These are phyloP conservation scores for Pyricularia sp. DNA, from an alignment of 2,329 filamentous ascomycete genomes.

Conservation along the genomic window DNA sequence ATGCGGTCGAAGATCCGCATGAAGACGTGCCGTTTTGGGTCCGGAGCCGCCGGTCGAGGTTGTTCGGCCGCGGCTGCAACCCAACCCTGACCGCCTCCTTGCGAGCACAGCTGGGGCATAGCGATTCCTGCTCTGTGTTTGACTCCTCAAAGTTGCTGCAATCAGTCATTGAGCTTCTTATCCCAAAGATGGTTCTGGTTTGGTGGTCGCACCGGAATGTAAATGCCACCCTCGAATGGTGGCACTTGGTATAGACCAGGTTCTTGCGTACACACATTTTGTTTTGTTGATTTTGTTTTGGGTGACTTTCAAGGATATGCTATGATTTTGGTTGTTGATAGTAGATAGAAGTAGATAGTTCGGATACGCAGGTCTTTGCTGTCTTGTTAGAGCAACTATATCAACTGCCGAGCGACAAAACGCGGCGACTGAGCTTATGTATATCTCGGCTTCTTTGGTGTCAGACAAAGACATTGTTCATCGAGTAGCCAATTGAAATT, in stretches of 20 bases:
- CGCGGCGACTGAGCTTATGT: not conserved
- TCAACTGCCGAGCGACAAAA: not conserved
- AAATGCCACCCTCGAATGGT: not conserved
- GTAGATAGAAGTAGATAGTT: not conserved
- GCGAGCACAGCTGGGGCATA: not conserved
- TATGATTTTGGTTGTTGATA: too few relatives aligned
- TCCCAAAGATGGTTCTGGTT: not conserved
- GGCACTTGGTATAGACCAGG: not conserved
- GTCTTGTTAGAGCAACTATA: not conserved
- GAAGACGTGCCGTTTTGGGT: not conserved
- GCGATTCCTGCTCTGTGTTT: not conserved
- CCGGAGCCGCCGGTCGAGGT: not conserved
- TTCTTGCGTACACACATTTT: not conserved
- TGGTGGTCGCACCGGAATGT: not conserved
- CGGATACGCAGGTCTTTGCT: not conserved
- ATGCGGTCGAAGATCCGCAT: not conserved
- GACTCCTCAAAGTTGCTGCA: not conserved
- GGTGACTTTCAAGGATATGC: not conserved
- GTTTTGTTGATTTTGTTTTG: not conserved
- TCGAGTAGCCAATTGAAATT: not conserved
- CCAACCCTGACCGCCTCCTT: not conserved
- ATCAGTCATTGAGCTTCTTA: not conserved
- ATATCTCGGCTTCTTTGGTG: not conserved
- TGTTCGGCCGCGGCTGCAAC: not conserved
- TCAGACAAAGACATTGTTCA: not conserved